Base-by-base conservation (phyloP, 106 monocot species). In the Narthecium ossifragum region DNA sequence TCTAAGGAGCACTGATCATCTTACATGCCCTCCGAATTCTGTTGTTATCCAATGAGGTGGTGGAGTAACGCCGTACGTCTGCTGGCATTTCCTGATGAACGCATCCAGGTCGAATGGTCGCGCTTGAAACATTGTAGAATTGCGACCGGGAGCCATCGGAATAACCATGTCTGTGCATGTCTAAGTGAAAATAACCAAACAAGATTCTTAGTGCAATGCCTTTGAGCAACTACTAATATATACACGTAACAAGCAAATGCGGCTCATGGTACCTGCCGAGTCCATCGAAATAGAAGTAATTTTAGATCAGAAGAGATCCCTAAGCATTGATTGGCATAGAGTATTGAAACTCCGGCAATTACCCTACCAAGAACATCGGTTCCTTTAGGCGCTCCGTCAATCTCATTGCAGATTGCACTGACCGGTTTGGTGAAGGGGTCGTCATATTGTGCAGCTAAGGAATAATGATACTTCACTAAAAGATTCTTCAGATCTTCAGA, bases 131-230 rank as follows among this genome's bases (percentile, higher is more conserved):
- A 74, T 74, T 2, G 26, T 45, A 7, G 60, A 37, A 9, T 67
- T 67, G 33, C 28, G 23, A 8, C 27, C 26, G 10, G 30, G 18
- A 33, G 41, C 66, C 24, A 74, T 66, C 2, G 73, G 73, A 17
- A 74, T 66, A 23, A 61, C 61, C 67, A 74, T 61, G 15, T 74
- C 74, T 3, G 55, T 67, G 33, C 74, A 74, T 15, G 2, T 23
- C 67, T 74, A 31, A 45, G n/a, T n/a, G n/a, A n/a, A n/a, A n/a
- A n/a, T n/a, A n/a, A n/a, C n/a, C n/a, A n/a, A n/a, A n/a, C n/a
- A n/a, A n/a, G n/a, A n/a, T n/a, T n/a, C n/a, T n/a, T n/a, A n/a
- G n/a, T n/a, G n/a, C n/a, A n/a, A n/a, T n/a, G n/a, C n/a, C n/a
- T n/a, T n/a, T n/a, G n/a, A n/a, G n/a, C n/a, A n/a, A n/a, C n/a